phyloP scores from a whole-genome alignment of 352 stramenopile genomes.

The Globisporangium nunn region DNA sequence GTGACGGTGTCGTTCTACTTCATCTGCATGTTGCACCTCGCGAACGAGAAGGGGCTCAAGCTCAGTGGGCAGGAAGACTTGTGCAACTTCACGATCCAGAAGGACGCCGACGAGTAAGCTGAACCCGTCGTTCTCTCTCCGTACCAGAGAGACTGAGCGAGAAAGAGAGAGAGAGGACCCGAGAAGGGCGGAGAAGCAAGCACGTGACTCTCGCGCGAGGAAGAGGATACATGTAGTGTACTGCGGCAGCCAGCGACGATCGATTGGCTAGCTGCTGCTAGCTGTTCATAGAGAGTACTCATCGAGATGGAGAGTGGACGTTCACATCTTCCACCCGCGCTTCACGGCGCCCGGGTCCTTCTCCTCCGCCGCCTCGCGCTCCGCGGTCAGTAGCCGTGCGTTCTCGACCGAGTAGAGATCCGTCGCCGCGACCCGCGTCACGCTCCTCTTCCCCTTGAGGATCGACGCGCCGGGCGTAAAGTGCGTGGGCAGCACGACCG shows the following conservation, averaged over 20 bases:
- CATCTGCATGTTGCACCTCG: conserved; percentile 98
- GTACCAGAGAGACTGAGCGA: conserved; percentile 4
- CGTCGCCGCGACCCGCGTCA: conserved; percentile 15
- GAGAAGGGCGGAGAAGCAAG: neutral
- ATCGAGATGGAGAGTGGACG: too few species aligned
- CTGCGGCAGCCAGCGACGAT: neutral
- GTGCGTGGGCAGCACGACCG: conserved; percentile 67
- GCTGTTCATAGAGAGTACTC: conserved; percentile 14
- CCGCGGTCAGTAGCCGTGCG: conserved; percentile 39
- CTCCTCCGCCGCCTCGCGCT: conserved; percentile 14
- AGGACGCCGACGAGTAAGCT: conserved; percentile 19
- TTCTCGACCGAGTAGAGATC: conserved; percentile 45
- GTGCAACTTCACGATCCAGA: conserved; percentile 67
- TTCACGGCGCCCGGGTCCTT: conserved; percentile 17
- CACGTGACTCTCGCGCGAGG: neutral
- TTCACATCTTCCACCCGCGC: conserved; percentile 61
- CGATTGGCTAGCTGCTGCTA: neutral
- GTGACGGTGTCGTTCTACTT: conserved; percentile 98
- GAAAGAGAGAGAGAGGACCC: neutral
- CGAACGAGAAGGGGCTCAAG: conserved; percentile 96
- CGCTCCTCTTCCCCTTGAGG: conserved; percentile 52
- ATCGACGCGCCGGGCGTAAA: conserved; percentile 72
- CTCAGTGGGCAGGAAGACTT: conserved; percentile 75
- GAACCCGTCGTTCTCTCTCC: neutral
- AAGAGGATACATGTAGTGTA: neutral